Evolutionary conservation across 306 rosid species (phyloP), one percentile per base, ranked within the genome.

Genomic region (Cucumis melo): DNA sequence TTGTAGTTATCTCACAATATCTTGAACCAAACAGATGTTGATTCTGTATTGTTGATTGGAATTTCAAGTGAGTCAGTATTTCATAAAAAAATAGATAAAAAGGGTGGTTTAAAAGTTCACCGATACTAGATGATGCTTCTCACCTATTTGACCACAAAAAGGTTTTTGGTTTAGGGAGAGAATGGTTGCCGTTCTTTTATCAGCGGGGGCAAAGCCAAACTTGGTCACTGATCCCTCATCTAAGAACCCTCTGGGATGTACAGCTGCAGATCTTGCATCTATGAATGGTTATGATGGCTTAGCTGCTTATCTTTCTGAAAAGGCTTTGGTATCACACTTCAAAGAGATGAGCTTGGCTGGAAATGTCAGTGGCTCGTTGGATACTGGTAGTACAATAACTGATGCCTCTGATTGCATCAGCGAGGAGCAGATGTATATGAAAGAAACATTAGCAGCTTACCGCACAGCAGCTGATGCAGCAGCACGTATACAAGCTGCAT

Each of bases 381-480:
- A 90, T 57, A 84, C 88, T 21, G 71, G 79, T 21, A 74, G 78
- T 74, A 62, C 87, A 17, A 66, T 83, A 17, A 54, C 78, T 36
- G 87, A 85, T 50, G 38, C 80, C 84, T 16, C 87, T 39, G 90
- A 85, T 82, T 88, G 80, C 82, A 82, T 90, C 84, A 82, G 80
- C 6, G 98, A 92, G 86, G 99, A 92, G 4, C 90, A 94, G 85
- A 76, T 82, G 79, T 72, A 80, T 80, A 67, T 95, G 77, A 90
- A 87, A 82, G 99, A 95, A 48, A 87, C 89, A 0, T 74, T 95
- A 85, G 80, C 95, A 79, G 99, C 99, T 77, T 92, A 87, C 67
- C 87, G 84, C 63, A 95, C 91, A 19, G 90, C 96, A 62, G 99
- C 99, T 42, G 93, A 95, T 79, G 99, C 99, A 54, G 99, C 99